A percentile compares a stretch with the other conserved stretches of the same genome.
phyloP scores from a whole-genome alignment of 441 rosid genomes.

The Populus tomentosa region DNA sequence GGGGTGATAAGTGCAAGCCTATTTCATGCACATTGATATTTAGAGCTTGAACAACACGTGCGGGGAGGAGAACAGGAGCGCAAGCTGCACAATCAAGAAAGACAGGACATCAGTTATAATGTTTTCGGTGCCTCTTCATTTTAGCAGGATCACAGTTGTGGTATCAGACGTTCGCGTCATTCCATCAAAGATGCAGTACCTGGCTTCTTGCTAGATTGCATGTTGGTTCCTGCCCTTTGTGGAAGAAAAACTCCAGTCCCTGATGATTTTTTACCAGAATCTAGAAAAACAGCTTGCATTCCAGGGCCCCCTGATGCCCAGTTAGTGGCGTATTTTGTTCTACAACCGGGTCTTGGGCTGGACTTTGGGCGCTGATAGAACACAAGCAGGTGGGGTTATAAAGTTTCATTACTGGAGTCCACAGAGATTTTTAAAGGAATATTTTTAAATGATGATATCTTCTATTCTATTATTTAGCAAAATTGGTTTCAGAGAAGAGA shows the following conservation, averaged over 20 bases:
- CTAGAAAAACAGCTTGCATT: slow-evolving; percentile 82
- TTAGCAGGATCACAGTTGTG: not conserved
- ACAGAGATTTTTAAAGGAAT: not conserved
- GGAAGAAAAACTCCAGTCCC: slow-evolving; percentile 98
- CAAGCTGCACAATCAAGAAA: slow-evolving; percentile 46
- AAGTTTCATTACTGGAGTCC: not conserved
- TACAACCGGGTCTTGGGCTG: slow-evolving; percentile 21
- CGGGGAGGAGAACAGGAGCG: slow-evolving; percentile 80
- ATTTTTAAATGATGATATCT: not conserved
- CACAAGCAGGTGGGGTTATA: not conserved
- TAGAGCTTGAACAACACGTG: slow-evolving; percentile 80
- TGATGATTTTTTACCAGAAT: slow-evolving; percentile 48
- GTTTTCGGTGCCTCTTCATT: not conserved
- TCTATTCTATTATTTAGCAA: not conserved
- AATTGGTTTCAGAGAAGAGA: not conserved
- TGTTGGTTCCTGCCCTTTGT: slow-evolving; percentile 27
- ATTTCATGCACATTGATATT: slow-evolving; percentile 64
- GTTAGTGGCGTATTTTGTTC: slow-evolving; percentile 24
- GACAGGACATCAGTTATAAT: not conserved
- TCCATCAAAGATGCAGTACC: slow-evolving; percentile 28
- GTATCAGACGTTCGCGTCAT: not conserved
- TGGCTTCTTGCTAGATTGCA: slow-evolving; percentile 42
- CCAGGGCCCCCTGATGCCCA: slow-evolving; percentile 52
- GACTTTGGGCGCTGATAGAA: slow-evolving; percentile 18
- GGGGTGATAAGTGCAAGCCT: slow-evolving; percentile 58